Percentiles rank a stretch among this genome's conserved stretches.
Evolutionary conservation across 2,329 filamentous ascomycete species (phyloP).

Genomic region (Ilyonectria mors-panacis): DNA sequence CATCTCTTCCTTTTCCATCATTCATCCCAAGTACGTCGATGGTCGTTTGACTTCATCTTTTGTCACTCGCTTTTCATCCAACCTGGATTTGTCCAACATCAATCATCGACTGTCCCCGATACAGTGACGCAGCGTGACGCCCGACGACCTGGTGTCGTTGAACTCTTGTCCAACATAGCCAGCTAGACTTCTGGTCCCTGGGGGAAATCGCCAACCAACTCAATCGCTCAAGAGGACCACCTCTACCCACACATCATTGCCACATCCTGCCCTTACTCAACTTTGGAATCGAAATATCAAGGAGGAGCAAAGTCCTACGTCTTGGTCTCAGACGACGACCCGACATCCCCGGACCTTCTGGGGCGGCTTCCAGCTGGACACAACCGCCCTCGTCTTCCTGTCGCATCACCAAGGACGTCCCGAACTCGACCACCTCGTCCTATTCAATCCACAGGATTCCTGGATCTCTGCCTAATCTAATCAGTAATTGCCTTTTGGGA

Average conservation of each 20-base stretch:
- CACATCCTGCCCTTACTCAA: conserved; percentile 31
- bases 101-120: conserved; percentile 30
- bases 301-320: conserved; percentile 36
- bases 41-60: conserved; percentile 32
- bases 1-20: conserved; percentile 45
- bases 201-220: conserved; percentile 41
- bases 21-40: conserved; percentile 38
- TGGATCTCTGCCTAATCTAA: conserved; percentile 35
- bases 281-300: conserved; percentile 36
- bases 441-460: conserved; percentile 25
- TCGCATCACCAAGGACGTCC: conserved; percentile 36
- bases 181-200: conserved; percentile 34
- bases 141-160: conserved; percentile 37
- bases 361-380: conserved; percentile 40
- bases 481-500: conserved; percentile 41
- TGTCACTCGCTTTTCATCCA: conserved; percentile 36
- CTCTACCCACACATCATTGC: conserved; percentile 40
- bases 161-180: conserved; percentile 27
- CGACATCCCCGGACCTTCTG: conserved; percentile 32
- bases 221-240: conserved; percentile 41
- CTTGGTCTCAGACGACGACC: conserved; percentile 34
- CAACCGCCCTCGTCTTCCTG: conserved; percentile 33
- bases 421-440: conserved; percentile 23
- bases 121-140: conserved; percentile 29
- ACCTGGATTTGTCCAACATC: conserved; percentile 24